These are phyloP conservation scores for Metschnikowia lochheadii DNA, from an alignment of 805 yeast species.

Conservation along the genomic window DNA sequence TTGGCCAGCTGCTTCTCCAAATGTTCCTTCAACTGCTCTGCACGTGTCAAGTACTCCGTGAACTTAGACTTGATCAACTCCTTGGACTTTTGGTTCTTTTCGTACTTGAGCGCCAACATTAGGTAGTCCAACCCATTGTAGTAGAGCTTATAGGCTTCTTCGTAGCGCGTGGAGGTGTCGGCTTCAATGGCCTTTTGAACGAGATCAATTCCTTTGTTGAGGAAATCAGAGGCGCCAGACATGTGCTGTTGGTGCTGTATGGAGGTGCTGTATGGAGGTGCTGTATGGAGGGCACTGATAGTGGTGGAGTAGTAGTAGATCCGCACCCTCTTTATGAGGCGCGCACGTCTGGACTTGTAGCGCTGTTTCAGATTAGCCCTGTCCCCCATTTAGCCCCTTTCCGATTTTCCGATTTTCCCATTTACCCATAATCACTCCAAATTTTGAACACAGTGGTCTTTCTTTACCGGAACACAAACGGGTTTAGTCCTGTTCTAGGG, in stretches of 20 bases:
- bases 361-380: background rate
- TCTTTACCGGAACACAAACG: no score
- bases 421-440: background rate
- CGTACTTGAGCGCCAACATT: slow-evolving; percentile 91
- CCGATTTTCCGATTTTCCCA: background rate
- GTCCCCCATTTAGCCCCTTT: no score
- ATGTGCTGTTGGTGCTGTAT: slow-evolving; percentile 9
- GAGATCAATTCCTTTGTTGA: slow-evolving; percentile 90
- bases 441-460: background rate
- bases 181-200: slow-evolving; percentile 95
- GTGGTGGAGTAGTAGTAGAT: background rate
- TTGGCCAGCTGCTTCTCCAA: slow-evolving; percentile 60
- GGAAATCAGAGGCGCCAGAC: slow-evolving; percentile 57
- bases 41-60: slow-evolving; percentile 86
- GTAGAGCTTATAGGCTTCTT: slow-evolving; percentile 90
- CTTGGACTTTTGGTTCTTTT: slow-evolving; percentile 84
- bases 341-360: background rate
- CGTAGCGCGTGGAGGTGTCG: slow-evolving; percentile 83
- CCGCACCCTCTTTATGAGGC: slow-evolving; percentile 1
- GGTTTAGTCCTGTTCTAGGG: no score
- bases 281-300: background rate
- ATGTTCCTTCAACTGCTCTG: slow-evolving; percentile 90
- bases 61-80: slow-evolving; percentile 85
- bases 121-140: slow-evolving; percentile 91
- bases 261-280: background rate